A percentile compares a stretch with the other conserved stretches of the same genome.
These are phyloP conservation scores for Mycena sp. DNA, from an alignment of 1,284 basidiomycete species.

Conservation along the genomic window DNA sequence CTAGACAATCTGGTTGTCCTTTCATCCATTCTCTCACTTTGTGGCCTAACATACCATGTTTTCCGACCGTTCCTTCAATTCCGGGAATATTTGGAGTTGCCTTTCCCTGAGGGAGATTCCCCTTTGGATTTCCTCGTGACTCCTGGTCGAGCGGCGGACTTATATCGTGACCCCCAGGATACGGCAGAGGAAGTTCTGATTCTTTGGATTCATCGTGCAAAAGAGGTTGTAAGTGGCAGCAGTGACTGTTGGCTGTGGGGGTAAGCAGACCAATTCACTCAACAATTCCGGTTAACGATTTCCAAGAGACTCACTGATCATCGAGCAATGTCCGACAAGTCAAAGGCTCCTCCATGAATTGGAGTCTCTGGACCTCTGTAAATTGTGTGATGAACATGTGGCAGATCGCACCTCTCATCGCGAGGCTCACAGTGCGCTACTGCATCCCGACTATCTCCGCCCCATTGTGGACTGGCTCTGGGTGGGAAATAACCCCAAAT, in stretches of 20 bases:
- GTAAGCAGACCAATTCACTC: background rate
- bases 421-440: no score
- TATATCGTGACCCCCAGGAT: background rate
- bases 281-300: background rate
- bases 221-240: no score
- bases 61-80: background rate
- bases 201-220: background rate
- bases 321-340: background rate
- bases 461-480: background rate
- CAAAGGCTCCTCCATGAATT: background rate
- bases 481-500: background rate
- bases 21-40: background rate
- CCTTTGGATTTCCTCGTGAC: background rate
- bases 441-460: background rate
- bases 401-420: no score
- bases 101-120: background rate
- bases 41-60: background rate
- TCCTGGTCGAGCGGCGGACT: background rate
- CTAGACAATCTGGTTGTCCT: no score
- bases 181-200: background rate
- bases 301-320: background rate
- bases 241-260: background rate
- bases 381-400: background rate
- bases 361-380: background rate
- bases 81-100: background rate